Evolutionary conservation across 2,329 filamentous ascomycete genomes (phyloP).

Genomic region (Calonectria pseudoturangicola): DNA sequence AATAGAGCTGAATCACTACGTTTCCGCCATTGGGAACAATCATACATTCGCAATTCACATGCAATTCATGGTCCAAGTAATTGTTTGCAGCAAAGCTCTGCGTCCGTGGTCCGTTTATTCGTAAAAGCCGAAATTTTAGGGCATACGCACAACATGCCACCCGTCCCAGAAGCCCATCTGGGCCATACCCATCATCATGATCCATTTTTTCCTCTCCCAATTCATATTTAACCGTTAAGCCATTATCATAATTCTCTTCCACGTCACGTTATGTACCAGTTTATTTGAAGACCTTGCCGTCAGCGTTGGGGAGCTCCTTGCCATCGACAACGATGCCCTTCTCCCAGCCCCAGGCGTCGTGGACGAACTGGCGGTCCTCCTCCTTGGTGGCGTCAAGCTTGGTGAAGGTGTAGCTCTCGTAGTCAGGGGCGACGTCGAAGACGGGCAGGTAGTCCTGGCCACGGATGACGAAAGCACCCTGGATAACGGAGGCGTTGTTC

Average conservation of each 20-base stretch:
- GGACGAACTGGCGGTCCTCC: constrained; percentile 90
- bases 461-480: constrained; percentile 95
- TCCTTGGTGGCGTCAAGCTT: constrained; percentile 94
- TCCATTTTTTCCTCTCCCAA: constrained; percentile 54
- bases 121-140: constrained; percentile 44
- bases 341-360: constrained; percentile 95
- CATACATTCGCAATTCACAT: background rate
- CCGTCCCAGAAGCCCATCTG: constrained; percentile 49
- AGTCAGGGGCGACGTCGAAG: constrained; percentile 98
- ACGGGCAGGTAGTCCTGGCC: constrained; percentile 90
- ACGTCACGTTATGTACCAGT: constrained; percentile 50
- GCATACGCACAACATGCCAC: constrained; percentile 48
- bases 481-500: constrained; percentile 91
- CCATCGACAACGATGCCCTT: constrained; percentile 85
- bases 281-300: constrained; percentile 99
- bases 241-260: constrained; percentile 57
- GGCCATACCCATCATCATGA: constrained; percentile 54
- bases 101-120: constrained; percentile 48
- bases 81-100: constrained; percentile 40
- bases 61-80: background rate
- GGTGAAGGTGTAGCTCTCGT: constrained; percentile 95
- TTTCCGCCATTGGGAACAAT: background rate
- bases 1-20: constrained; percentile 1
- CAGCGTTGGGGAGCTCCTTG: constrained; percentile 92
- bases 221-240: constrained; percentile 57